Base-by-base conservation (phyloP, 371 early-diverging fungal genomes). In the Mucor ambiguus region DNA sequence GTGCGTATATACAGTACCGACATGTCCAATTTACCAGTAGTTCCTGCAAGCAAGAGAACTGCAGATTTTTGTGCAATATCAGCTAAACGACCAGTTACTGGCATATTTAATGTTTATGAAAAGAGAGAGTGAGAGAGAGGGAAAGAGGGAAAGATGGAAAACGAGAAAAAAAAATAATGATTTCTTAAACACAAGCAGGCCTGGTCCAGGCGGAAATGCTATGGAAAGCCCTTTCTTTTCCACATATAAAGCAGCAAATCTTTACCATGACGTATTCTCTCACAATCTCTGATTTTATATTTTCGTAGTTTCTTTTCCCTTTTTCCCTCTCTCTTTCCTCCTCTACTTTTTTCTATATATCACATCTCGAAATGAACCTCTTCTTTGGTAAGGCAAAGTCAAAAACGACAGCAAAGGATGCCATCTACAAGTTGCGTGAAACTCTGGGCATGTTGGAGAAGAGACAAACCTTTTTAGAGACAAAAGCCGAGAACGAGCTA, bases 381-480 rank as follows among this genome's bases (percentile, higher is more conserved):
- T 96, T 98, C 77, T 92, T 91, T 68, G 91, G 93, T 55, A 85
- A 85, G 68, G 85, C 87, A 60, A 89, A 91, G 76, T 79, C 89
- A 24, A 93, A 95, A 82, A 77, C 91, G 38, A 88, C 91, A 48
- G 90, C 99, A 63, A 97, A 97, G 76, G 97, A 97, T 81, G 94
- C 98, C 66, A 97, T 98, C 71, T 88, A 93, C 63, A 89, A 92
- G 74, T 84, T 98, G 69, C 87, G 95, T 69, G 97, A 96, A 68
- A 93, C 90, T 16, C 76, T 96, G 55, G 88, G 92, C 67, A 95
- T 95, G 93, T 86, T 98, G 48, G 97, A 97, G 73, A 98, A 98
- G 85, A 85, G 97, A 67, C 95, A 97, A 67, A 85, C 87, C 48
- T 90, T 91, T 75, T 79, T 98, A 63, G 90, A 95, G 70, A 86